phyloP scores from a whole-genome alignment of 2,329 filamentous ascomycete genomes.

The Fusarium mundagurra region DNA sequence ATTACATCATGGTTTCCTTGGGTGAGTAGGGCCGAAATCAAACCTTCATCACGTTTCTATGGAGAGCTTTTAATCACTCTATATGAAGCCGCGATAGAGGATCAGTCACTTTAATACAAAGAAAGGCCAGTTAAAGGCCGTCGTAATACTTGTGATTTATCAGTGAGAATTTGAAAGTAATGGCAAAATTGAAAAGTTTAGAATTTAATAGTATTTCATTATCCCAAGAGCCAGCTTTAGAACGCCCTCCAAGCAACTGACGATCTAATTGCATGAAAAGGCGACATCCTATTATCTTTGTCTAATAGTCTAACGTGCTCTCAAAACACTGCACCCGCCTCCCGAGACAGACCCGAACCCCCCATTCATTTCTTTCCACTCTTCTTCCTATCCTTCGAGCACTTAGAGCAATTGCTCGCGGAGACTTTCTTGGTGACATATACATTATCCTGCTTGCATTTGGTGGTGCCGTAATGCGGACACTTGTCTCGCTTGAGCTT shows the following conservation, averaged over 20 bases:
- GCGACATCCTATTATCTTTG: rapidly evolving
- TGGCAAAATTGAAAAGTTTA: rapidly evolving
- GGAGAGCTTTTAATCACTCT: rapidly evolving
- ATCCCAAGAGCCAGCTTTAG: too few relatives aligned
- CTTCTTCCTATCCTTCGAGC: background rate
- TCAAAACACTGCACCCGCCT: background rate
- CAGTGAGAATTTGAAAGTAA: too few relatives aligned
- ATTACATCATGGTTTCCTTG: too few relatives aligned
- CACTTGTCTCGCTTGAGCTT: background rate
- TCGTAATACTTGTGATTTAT: too few relatives aligned
- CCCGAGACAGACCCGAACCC: background rate
- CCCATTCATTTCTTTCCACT: background rate
- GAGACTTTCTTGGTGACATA: background rate
- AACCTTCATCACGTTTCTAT: rapidly evolving
- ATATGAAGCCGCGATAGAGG: rapidly evolving
- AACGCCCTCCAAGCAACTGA: background rate
- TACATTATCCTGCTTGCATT: background rate
- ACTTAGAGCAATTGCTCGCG: background rate
- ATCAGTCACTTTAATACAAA: background rate
- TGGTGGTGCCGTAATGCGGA: background rate
- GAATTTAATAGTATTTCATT: background rate
- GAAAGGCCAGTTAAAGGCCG: rapidly evolving
- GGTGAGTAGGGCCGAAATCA: background rate
- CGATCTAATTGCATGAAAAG: too few relatives aligned
- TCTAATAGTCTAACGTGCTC: background rate